These are phyloP conservation scores for Penicillium manginii DNA, from an alignment of 495 filamentous ascomycete genomes.

Conservation along the genomic window DNA sequence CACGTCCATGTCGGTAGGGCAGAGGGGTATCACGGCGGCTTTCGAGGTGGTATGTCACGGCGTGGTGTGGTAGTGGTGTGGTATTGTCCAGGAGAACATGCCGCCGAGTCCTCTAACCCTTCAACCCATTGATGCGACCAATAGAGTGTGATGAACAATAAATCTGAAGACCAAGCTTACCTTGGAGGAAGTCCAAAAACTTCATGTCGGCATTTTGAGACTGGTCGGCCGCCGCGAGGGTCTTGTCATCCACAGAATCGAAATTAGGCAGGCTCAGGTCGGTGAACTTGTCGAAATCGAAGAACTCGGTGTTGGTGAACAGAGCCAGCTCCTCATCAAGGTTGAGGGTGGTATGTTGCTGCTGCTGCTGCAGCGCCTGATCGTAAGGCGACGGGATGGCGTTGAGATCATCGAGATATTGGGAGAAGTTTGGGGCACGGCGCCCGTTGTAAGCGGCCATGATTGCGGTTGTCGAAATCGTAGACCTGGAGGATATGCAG, in stretches of 20 bases:
- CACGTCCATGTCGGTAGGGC: slow-evolving; percentile 1
- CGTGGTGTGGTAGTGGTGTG: neutral
- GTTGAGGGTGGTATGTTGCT: slow-evolving; percentile 58
- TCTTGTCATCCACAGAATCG: slow-evolving; percentile 37
- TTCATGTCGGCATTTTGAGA: slow-evolving; percentile 41
- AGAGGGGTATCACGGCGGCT: neutral
- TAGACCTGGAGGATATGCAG: neutral
- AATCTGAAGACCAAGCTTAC: slow-evolving; percentile 34
- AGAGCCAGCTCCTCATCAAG: slow-evolving; percentile 78
- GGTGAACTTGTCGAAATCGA: slow-evolving; percentile 76
- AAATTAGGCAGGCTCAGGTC: slow-evolving; percentile 45
- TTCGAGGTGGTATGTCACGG: slow-evolving; percentile 11
- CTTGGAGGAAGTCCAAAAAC: slow-evolving; percentile 49
- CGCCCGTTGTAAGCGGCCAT: slow-evolving; percentile 75
- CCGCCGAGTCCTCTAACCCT: slow-evolving; percentile 3
- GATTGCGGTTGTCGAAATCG: slow-evolving; percentile 13
- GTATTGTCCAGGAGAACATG: slow-evolving; percentile 19
- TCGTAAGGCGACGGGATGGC: slow-evolving; percentile 70
- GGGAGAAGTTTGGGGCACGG: slow-evolving; percentile 79
- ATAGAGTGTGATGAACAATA: slow-evolving; percentile 12
- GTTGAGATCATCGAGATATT: slow-evolving; percentile 88
- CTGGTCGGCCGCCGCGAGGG: slow-evolving; percentile 26
- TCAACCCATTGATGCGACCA: slow-evolving; percentile 20
- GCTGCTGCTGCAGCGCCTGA: slow-evolving; percentile 57
- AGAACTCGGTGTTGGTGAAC: slow-evolving; percentile 94